These are phyloP conservation scores for Pseudogymnoascus sp. DNA, from an alignment of 2,329 filamentous ascomycete genomes.

Conservation along the genomic window DNA sequence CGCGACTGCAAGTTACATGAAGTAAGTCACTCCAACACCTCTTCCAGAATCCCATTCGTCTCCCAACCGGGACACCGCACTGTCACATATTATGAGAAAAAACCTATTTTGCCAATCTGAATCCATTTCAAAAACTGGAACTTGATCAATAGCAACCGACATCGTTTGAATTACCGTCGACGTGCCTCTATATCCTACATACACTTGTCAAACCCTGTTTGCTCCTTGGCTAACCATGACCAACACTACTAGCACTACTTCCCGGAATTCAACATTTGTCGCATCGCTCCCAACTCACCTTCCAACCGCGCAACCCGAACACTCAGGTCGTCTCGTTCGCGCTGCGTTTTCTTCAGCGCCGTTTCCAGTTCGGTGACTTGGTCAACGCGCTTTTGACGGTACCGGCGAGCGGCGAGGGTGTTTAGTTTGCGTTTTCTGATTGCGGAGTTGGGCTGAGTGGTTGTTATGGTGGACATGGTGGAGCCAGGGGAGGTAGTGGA, in stretches of 20 bases:
- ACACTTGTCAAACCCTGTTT: neutral
- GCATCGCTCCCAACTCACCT: constrained; percentile 54
- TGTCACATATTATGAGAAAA: constrained; percentile 1
- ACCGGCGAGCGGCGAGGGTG: constrained; percentile 62
- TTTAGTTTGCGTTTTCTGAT: constrained; percentile 54
- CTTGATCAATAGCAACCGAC: constrained; percentile 4
- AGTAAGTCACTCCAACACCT: neutral
- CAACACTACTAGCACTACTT: constrained; percentile 4
- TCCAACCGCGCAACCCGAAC: constrained; percentile 55
- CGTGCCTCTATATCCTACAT: neutral
- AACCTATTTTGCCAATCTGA: constrained; percentile 2
- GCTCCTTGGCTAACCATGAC: neutral
- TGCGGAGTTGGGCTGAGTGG: constrained; percentile 8
- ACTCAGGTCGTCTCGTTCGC: constrained; percentile 55
- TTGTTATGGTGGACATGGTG: constrained; percentile 3
- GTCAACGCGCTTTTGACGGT: constrained; percentile 62
- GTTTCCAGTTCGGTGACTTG: constrained; percentile 54
- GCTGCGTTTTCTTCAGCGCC: constrained; percentile 47
- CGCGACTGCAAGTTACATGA: neutral
- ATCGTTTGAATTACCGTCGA: constrained; percentile 1
- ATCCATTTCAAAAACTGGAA: neutral
- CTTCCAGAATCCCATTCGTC: neutral
- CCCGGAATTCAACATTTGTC: constrained; percentile 34
- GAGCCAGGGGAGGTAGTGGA: neutral
- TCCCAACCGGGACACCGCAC: neutral